Conservation (phyloP, 495 filamentous ascomycete species). For the Corynascus novoguineensis region DNA sequence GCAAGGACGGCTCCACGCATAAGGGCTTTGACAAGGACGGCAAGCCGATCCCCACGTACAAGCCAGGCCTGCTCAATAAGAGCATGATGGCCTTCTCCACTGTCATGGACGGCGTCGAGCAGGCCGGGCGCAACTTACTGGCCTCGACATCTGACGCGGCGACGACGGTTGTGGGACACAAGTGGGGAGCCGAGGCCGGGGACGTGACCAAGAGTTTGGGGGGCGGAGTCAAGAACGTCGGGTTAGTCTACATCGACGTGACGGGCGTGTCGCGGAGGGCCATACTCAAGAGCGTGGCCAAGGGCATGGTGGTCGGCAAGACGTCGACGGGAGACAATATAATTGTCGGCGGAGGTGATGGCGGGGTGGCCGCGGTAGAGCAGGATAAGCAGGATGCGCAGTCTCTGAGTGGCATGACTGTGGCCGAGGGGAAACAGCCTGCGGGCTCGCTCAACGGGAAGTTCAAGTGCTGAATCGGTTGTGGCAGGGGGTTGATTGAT, state of each 20-base stretch:
- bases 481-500: not conserved
- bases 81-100: conserved; percentile 95
- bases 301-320: conserved; percentile 94
- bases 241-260: conserved; percentile 96
- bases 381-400: conserved; percentile 5
- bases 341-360: conserved; percentile 75
- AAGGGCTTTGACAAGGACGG: conserved; percentile 60
- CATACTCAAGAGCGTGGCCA: conserved; percentile 86
- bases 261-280: conserved; percentile 83
- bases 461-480: not conserved
- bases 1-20: conserved; percentile 40
- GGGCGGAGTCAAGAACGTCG: conserved; percentile 89
- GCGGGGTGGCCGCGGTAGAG: conserved; percentile 30
- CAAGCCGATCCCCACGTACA: conserved; percentile 59
- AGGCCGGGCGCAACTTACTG: conserved; percentile 71
- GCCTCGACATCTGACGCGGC: conserved; percentile 67
- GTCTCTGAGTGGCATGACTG: conserved; percentile 18
- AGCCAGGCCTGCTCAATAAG: conserved; percentile 91
- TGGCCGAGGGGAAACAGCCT: conserved; percentile 26
- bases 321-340: conserved; percentile 80
- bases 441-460: conserved; percentile 18
- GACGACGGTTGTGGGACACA: conserved; percentile 73
- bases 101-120: conserved; percentile 85
- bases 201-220: conserved; percentile 65
- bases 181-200: conserved; percentile 79